These are phyloP conservation scores for Dendrostoma leiphaemia DNA, from an alignment of 2,329 filamentous ascomycete genomes.

Conservation along the genomic window DNA sequence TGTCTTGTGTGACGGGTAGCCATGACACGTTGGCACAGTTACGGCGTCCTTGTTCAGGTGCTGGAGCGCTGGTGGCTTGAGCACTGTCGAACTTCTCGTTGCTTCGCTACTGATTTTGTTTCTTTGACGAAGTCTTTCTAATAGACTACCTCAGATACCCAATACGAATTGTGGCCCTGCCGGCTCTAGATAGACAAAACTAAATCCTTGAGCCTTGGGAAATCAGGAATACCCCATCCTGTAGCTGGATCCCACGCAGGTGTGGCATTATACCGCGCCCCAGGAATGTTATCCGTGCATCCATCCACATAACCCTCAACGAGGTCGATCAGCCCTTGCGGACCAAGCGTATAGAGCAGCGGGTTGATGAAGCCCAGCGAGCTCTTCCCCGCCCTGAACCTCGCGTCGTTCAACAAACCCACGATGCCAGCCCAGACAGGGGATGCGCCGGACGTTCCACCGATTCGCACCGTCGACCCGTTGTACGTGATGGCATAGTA, in stretches of 20 bases:
- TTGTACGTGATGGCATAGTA: slow-evolving; percentile 11
- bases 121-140: too few species aligned
- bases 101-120: too few species aligned
- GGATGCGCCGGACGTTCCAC: slow-evolving; percentile 36
- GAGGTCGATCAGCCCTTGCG: background rate
- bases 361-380: slow-evolving; percentile 41
- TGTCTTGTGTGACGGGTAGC: too few species aligned
- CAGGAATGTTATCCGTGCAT: background rate
- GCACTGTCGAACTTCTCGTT: too few species aligned
- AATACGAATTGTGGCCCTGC: too few species aligned
- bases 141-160: too few species aligned
- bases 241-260: background rate
- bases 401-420: slow-evolving; percentile 49
- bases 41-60: too few species aligned
- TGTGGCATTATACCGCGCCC: background rate
- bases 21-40: too few species aligned
- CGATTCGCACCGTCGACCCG: background rate
- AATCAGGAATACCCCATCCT: background rate
- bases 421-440: slow-evolving; percentile 52
- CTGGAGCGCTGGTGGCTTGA: too few species aligned
- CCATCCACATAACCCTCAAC: background rate
- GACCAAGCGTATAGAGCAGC: slow-evolving; percentile 13
- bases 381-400: slow-evolving; percentile 41
- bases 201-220: background rate
- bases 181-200: background rate